phyloP scores from a whole-genome alignment of 2,329 filamentous ascomycete genomes.

The Pseudogymnoascus destructans region DNA sequence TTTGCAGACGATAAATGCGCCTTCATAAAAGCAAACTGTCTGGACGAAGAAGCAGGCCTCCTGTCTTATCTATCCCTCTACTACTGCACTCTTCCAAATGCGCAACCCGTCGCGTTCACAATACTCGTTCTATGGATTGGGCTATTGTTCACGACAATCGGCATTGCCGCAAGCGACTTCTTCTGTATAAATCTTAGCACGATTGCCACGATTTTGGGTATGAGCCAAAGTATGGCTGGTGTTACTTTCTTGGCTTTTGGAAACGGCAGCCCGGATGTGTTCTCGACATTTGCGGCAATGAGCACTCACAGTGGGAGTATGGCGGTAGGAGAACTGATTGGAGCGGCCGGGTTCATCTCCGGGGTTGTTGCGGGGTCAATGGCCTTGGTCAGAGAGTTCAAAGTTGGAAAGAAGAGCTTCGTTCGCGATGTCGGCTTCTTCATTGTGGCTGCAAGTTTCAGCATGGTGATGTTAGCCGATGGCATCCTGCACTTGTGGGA shows the following conservation, averaged over 20 bases:
- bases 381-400: constrained; percentile 91
- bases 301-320: constrained; percentile 92
- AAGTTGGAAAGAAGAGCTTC: constrained; percentile 79
- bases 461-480: constrained; percentile 76
- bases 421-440: constrained; percentile 89
- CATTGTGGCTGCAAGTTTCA: constrained; percentile 72
- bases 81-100: constrained; percentile 63
- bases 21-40: constrained; percentile 71
- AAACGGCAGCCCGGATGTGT: constrained; percentile 95
- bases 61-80: constrained; percentile 81
- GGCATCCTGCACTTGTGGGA: constrained; percentile 80
- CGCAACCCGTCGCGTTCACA: constrained; percentile 63
- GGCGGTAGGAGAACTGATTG: constrained; percentile 88
- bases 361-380: constrained; percentile 94
- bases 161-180: constrained; percentile 95
- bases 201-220: constrained; percentile 73
- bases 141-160: constrained; percentile 88
- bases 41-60: constrained; percentile 79
- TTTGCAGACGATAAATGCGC: constrained; percentile 67
- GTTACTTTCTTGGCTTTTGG: constrained; percentile 95
- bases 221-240: constrained; percentile 91
- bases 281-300: constrained; percentile 98
- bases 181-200: constrained; percentile 95
- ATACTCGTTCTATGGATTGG: constrained; percentile 73
- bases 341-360: constrained; percentile 90